A percentile compares a stretch with the other conserved stretches of the same genome.
These are phyloP conservation scores for Paramyrothecium roridum DNA, from an alignment of 2,329 filamentous ascomycete species.

Conservation along the genomic window DNA sequence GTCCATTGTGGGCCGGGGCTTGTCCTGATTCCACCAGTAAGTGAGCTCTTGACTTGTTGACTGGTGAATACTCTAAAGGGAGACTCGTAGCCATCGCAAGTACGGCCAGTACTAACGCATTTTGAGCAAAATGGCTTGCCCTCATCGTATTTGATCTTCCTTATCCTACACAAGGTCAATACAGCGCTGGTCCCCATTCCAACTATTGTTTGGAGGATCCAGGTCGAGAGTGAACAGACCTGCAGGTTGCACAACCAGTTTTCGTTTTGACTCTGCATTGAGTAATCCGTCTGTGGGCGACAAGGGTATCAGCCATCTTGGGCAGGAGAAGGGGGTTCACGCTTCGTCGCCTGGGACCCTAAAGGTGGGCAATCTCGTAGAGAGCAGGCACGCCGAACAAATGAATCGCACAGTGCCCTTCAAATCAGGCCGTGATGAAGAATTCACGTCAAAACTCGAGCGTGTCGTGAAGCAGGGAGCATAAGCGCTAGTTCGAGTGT, in stretches of 20 bases:
- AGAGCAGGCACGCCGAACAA: conserved; percentile 6
- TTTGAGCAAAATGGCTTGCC: conserved; percentile 29
- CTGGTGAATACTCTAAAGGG: conserved; percentile 26
- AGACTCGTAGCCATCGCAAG: conserved; percentile 39
- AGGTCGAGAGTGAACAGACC: conserved; percentile 25
- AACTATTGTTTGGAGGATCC: too few species aligned
- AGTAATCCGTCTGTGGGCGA: conserved; percentile 20
- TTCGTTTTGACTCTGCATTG: conserved; percentile 29
- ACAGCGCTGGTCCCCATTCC: background rate
- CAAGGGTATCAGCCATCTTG: conserved; percentile 16
- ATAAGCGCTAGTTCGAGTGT: conserved; percentile 20
- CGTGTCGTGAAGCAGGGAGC: background rate
- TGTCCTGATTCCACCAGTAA: conserved; percentile 6
- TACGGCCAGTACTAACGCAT: conserved; percentile 34
- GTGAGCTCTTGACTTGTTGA: conserved; percentile 7
- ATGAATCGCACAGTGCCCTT: conserved; percentile 6
- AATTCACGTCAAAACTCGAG: background rate
- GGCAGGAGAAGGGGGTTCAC: background rate
- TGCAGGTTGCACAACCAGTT: conserved; percentile 40
- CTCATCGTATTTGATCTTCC: conserved; percentile 36
- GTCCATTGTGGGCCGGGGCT: conserved; percentile 11
- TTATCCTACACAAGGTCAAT: conserved; percentile 22
- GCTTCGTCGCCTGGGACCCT: background rate
- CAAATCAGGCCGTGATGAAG: background rate
- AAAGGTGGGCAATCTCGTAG: background rate